A percentile compares a stretch with the other conserved stretches of the same genome.
These are phyloP conservation scores for Arabidopsis hybrid DNA, from an alignment of 441 rosid genomes.

Conservation along the genomic window DNA sequence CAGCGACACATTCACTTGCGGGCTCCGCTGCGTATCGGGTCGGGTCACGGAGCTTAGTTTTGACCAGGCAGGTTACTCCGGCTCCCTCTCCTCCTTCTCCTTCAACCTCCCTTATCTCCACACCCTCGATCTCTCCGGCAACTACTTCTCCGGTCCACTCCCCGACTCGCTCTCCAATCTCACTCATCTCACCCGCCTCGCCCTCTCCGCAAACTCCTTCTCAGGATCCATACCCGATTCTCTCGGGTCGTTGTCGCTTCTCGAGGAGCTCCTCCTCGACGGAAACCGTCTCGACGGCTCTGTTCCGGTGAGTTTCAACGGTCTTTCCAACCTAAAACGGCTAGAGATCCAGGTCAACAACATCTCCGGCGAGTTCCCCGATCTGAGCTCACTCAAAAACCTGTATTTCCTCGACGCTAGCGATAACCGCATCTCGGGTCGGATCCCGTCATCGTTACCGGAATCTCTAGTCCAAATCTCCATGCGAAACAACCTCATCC, in stretches of 20 bases:
- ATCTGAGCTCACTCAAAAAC: conserved; percentile 53
- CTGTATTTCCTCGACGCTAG: conserved; percentile 70
- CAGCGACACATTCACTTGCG: conserved; percentile 78
- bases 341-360: conserved; percentile 73
- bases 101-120: conserved; percentile 70
- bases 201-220: conserved; percentile 60
- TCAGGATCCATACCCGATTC: conserved; percentile 69
- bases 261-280: conserved; percentile 70
- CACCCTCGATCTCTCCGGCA: conserved; percentile 68
- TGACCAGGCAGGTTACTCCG: conserved; percentile 81
- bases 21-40: conserved; percentile 73
- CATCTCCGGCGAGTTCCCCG: conserved; percentile 65
- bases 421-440: conserved; percentile 62
- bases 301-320: conserved; percentile 60
- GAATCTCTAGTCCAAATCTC: conserved; percentile 61
- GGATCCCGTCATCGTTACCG: conserved; percentile 55
- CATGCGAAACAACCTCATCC: conserved; percentile 63
- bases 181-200: conserved; percentile 61
- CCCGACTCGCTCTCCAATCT: conserved; percentile 63
- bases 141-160: conserved; percentile 64
- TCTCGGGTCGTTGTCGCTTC: conserved; percentile 56
- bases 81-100: conserved; percentile 52
- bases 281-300: conserved; percentile 59
- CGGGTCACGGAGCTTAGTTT: conserved; percentile 80
- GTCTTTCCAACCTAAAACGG: conserved; percentile 54